These are phyloP conservation scores for Acanthochlamys bracteata DNA, from an alignment of 106 monocot species.

Conservation along the genomic window DNA sequence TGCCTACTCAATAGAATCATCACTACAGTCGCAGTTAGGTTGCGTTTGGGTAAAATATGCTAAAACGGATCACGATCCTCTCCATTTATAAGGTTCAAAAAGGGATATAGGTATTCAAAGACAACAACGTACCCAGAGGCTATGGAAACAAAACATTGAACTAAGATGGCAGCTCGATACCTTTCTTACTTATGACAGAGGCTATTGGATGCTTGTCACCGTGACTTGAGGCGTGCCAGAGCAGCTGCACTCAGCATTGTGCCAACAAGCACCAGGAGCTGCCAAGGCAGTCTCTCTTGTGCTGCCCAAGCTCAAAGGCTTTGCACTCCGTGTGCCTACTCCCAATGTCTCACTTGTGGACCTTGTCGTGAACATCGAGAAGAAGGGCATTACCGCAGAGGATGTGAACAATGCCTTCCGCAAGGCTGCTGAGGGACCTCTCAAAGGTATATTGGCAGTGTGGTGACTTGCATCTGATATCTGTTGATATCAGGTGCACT, in stretches of 20 bases:
- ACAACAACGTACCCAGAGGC: too few species aligned
- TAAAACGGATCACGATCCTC: too few species aligned
- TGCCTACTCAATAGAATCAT: too few species aligned
- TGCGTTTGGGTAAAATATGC: too few species aligned
- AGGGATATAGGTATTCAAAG: too few species aligned
- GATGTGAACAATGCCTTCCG: conserved; percentile 93
- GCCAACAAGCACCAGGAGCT: conserved; percentile 95
- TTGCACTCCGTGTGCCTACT: conserved; percentile 93
- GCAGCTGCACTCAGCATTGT: conserved; percentile 97
- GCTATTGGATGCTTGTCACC: conserved; percentile 88
- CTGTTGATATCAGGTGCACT: conserved; percentile 89
- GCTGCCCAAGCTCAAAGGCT: conserved; percentile 88
- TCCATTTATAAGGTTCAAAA: too few species aligned
- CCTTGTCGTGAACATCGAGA: conserved; percentile 86
- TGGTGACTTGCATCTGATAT: conserved; percentile 85
- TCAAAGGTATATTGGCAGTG: conserved; percentile 74
- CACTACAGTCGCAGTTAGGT: too few species aligned
- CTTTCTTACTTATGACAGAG: conserved; percentile 36
- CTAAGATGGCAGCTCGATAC: neutral
- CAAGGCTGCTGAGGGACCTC: conserved; percentile 68
- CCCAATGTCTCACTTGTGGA: conserved; percentile 97
- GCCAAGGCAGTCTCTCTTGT: conserved; percentile 95
- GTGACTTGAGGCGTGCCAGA: conserved; percentile 82
- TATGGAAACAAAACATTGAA: neutral
- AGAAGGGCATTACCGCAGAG: conserved; percentile 84